Conservation (phyloP, 225 moss, liverwort and hornwort genomes). For the Ulota crispa region DNA sequence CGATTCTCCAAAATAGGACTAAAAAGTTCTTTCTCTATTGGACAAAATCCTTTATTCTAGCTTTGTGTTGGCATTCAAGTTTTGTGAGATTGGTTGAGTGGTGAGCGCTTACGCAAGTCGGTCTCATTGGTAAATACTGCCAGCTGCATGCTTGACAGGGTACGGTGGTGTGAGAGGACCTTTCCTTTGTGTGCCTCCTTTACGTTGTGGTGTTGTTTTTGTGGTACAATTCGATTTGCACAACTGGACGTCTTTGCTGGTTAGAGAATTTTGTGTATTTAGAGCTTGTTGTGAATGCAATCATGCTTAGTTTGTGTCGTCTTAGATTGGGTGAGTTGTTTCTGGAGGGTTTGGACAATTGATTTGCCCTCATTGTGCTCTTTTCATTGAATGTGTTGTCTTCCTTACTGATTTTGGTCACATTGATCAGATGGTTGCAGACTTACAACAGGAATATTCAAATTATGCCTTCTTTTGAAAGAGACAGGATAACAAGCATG, state of each 20-base stretch:
- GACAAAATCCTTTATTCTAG: neutral
- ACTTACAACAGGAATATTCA: neutral
- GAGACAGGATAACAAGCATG: constrained; percentile 1
- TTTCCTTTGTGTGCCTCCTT: neutral
- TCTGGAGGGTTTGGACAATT: neutral
- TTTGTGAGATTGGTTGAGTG: constrained; percentile 1
- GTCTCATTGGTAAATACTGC: constrained; percentile 10
- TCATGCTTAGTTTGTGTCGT: neutral
- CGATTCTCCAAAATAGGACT: neutral
- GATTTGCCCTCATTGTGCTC: neutral
- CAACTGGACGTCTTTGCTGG: neutral
- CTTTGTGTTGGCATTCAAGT: neutral
- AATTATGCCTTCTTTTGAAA: constrained; percentile 10
- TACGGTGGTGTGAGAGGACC: neutral
- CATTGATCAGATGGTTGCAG: neutral
- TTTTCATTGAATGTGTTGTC: neutral
- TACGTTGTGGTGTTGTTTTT: neutral
- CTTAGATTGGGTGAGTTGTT: neutral
- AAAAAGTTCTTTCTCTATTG: no score
- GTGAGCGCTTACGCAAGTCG: constrained; percentile 16
- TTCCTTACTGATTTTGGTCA: neutral
- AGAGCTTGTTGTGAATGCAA: neutral
- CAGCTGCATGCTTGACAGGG: constrained; percentile 18
- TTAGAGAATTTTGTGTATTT: neutral
- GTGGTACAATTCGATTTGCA: neutral